Conservation (phyloP, 352 stramenopile genomes). For the Globisporangium emineosum region DNA sequence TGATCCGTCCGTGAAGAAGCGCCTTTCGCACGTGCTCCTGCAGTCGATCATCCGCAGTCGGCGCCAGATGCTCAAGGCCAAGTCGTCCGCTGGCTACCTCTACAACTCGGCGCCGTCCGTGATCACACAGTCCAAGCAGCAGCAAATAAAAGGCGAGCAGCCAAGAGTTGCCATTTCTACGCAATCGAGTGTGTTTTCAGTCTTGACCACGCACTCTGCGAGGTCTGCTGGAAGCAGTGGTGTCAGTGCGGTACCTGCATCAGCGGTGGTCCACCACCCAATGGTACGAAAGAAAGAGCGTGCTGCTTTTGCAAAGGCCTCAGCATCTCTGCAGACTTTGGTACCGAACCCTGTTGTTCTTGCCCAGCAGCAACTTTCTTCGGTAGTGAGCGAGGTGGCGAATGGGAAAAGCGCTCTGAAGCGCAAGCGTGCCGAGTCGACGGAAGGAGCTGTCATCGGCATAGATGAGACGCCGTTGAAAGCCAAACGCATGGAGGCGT, state of each 20-base stretch:
- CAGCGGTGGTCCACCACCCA: slow-evolving; percentile 46
- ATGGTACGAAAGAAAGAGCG: slow-evolving; percentile 55
- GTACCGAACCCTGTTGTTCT: slow-evolving; percentile 23
- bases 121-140: neutral
- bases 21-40: slow-evolving; percentile 41
- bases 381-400: neutral
- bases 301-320: slow-evolving; percentile 9
- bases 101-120: slow-evolving; percentile 11
- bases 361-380: slow-evolving; percentile 12
- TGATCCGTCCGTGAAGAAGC: slow-evolving; percentile 24
- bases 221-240: neutral
- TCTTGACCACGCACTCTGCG: neutral
- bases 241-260: neutral
- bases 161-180: neutral
- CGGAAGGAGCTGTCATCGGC: neutral
- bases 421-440: slow-evolving; percentile 29
- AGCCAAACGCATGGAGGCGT: slow-evolving; percentile 7
- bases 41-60: slow-evolving; percentile 72
- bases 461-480: slow-evolving; percentile 15
- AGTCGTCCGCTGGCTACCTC: slow-evolving; percentile 14
- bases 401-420: slow-evolving; percentile 16
- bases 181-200: slow-evolving; percentile 8
- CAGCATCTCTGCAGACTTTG: slow-evolving; percentile 14
- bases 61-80: slow-evolving; percentile 75
- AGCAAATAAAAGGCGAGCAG: neutral